A percentile compares a stretch with the other conserved stretches of the same genome.
Conservation (phyloP, 345 rosid genomes). For the Eutrema yunnanense region DNA sequence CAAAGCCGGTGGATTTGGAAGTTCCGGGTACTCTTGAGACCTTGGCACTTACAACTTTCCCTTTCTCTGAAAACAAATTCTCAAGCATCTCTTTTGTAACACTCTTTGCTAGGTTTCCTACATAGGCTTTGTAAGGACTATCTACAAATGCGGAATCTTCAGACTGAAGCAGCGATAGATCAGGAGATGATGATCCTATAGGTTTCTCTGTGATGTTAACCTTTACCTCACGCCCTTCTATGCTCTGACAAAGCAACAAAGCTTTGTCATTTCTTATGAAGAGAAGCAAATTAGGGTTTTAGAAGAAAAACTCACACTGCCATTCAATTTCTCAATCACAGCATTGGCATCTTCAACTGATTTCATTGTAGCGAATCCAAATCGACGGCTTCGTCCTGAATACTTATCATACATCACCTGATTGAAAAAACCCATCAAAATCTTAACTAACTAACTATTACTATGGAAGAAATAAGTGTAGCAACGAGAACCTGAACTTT, state of each 20-base stretch:
- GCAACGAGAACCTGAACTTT: constrained; percentile 56
- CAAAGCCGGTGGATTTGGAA: constrained; percentile 78
- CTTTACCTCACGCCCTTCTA: constrained; percentile 79
- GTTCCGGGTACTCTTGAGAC: constrained; percentile 79
- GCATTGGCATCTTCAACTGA: constrained; percentile 79
- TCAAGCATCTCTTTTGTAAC: constrained; percentile 60
- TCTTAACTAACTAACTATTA: background rate
- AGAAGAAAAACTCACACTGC: constrained; percentile 42
- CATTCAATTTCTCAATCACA: constrained; percentile 72
- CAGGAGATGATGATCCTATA: constrained; percentile 31
- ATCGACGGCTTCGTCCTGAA: constrained; percentile 66
- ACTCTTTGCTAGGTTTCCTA: constrained; percentile 86
- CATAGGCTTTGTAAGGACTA: constrained; percentile 67
- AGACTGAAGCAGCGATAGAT: constrained; percentile 44
- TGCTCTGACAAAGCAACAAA: constrained; percentile 36
- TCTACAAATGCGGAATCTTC: constrained; percentile 72
- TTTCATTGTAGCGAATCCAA: constrained; percentile 86
- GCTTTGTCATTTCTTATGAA: background rate
- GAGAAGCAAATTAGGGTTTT: background rate
- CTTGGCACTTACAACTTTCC: constrained; percentile 71
- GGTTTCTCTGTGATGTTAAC: constrained; percentile 87
- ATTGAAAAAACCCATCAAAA: background rate
- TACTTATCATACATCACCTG: constrained; percentile 91
- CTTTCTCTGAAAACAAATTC: constrained; percentile 63
- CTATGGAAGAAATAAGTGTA: background rate